Percentiles rank a stretch among this genome's conserved stretches.
These are phyloP conservation scores for Prunus dulcis DNA, from an alignment of 306 rosid genomes.

Conservation along the genomic window DNA sequence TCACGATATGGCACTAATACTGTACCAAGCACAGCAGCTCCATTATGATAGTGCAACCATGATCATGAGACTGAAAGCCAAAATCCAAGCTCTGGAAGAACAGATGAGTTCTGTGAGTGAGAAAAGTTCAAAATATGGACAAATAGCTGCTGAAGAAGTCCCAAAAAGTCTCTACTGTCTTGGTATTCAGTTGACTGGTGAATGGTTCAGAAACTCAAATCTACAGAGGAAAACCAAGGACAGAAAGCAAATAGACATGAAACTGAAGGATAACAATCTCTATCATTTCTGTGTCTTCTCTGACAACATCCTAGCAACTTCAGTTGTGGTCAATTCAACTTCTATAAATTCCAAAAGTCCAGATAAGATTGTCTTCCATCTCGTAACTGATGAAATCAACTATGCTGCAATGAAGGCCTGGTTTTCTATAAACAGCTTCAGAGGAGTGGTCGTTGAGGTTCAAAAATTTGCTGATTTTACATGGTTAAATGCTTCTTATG, in stretches of 20 bases:
- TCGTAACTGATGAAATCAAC: constrained; percentile 83
- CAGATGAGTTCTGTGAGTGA: constrained; percentile 71
- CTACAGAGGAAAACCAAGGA: constrained; percentile 55
- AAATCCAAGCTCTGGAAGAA: constrained; percentile 76
- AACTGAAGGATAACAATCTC: constrained; percentile 62
- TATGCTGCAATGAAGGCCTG: constrained; percentile 86
- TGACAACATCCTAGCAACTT: constrained; percentile 82
- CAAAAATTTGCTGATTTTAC: constrained; percentile 74
- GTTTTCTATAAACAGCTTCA: constrained; percentile 64
- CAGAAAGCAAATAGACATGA: constrained; percentile 53
- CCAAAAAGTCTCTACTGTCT: constrained; percentile 85
- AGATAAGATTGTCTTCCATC: constrained; percentile 70
- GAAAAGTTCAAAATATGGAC: constrained; percentile 86
- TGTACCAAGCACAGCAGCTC: constrained; percentile 83
- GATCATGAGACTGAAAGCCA: constrained; percentile 90
- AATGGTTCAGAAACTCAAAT: constrained; percentile 60
- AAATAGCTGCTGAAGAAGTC: constrained; percentile 91
- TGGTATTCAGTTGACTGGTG: constrained; percentile 75
- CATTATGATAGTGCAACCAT: constrained; percentile 88
- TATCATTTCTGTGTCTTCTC: constrained; percentile 83
- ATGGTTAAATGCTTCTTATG: constrained; percentile 90
- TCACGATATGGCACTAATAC: constrained; percentile 68
- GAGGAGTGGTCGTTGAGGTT: constrained; percentile 71
- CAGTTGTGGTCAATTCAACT: constrained; percentile 87
- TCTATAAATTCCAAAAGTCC: constrained; percentile 62